A percentile compares a stretch with the other conserved stretches of the same genome.
Conservation (phyloP, 768 basidiomycete species). For the Suillus decipiens region DNA sequence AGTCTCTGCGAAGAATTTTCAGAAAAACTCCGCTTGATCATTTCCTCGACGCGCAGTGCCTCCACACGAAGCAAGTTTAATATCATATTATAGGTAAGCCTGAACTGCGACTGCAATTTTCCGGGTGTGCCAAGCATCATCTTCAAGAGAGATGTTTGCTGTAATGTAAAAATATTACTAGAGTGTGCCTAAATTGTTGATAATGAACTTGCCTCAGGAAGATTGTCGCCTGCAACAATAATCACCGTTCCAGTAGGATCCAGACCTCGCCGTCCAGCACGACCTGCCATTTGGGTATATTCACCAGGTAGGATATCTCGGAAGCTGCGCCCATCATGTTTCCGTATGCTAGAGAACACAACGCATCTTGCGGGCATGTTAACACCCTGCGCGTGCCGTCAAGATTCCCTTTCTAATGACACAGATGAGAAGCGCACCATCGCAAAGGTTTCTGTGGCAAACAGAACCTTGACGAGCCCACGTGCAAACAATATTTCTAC, state of each 20-base stretch:
- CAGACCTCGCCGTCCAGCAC: constrained; percentile 93
- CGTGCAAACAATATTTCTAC: constrained; percentile 96
- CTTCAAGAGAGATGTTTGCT: constrained; percentile 74
- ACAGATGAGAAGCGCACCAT: constrained; percentile 63
- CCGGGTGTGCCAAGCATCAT: constrained; percentile 97
- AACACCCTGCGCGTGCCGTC: constrained; percentile 67
- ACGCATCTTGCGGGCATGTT: constrained; percentile 99
- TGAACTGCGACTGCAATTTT: constrained; percentile 93
- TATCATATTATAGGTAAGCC: constrained; percentile 99
- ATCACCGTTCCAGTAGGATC: constrained; percentile 96
- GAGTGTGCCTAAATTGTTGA: not conserved
- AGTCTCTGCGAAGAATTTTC: constrained; percentile 94
- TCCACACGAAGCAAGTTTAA: constrained; percentile 95
- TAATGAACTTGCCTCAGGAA: constrained; percentile 74
- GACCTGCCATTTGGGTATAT: constrained; percentile 99
- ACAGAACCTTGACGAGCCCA: constrained; percentile 93
- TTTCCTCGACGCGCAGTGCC: constrained; percentile 94
- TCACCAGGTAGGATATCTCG: constrained; percentile 89
- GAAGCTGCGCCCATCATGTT: constrained; percentile 94
- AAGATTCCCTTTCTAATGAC: constrained; percentile 14
- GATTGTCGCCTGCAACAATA: constrained; percentile 77
- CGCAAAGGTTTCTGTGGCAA: constrained; percentile 98
- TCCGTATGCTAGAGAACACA: constrained; percentile 92
- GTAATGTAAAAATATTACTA: constrained; percentile 1
- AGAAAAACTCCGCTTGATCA: constrained; percentile 99